Conservation (phyloP, 2,329 filamentous ascomycete genomes). For the Chaetothyriales sp. region DNA sequence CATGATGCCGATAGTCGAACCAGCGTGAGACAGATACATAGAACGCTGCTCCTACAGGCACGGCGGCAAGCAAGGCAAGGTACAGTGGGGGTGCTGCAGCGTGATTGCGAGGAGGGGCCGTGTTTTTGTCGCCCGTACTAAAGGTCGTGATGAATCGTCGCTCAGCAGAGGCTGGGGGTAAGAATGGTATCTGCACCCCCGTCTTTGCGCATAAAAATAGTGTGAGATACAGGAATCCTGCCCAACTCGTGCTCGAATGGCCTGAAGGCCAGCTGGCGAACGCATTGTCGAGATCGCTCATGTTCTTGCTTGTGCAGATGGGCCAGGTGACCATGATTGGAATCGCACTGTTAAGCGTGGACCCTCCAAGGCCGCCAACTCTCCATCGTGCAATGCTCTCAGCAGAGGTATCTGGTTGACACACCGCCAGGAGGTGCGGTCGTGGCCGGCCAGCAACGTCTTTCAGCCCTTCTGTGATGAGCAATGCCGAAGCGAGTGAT, state of each 20-base stretch:
- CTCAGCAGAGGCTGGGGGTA: constrained; percentile 19
- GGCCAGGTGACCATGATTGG: constrained; percentile 59
- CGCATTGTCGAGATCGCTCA: constrained; percentile 54
- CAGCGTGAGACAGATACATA: constrained; percentile 79
- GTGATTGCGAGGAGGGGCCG: constrained; percentile 47
- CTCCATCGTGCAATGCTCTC: constrained; percentile 44
- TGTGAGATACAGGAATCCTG: constrained; percentile 70
- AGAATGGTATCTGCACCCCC: constrained; percentile 33
- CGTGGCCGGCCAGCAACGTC: constrained; percentile 53
- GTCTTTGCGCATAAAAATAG: constrained; percentile 62
- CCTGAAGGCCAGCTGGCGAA: constrained; percentile 76
- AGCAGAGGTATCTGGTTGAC: constrained; percentile 53
- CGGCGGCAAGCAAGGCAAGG: constrained; percentile 50
- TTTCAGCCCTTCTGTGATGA: constrained; percentile 79
- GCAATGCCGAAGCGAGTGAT: constrained; percentile 56
- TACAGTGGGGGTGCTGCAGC: constrained; percentile 74
- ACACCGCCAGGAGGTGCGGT: constrained; percentile 54
- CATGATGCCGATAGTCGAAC: constrained; percentile 79
- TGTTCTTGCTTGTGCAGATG: constrained; percentile 60
- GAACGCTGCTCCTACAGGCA: constrained; percentile 60
- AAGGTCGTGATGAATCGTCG: constrained; percentile 7
- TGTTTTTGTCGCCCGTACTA: constrained; percentile 3
- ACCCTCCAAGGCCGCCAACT: constrained; percentile 46
- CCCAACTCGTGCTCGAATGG: constrained; percentile 61
- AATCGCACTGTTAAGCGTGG: constrained; percentile 34